Conservation (phyloP, 1,139 yeast genomes). For the Pneumocystis jirovecii region DNA sequence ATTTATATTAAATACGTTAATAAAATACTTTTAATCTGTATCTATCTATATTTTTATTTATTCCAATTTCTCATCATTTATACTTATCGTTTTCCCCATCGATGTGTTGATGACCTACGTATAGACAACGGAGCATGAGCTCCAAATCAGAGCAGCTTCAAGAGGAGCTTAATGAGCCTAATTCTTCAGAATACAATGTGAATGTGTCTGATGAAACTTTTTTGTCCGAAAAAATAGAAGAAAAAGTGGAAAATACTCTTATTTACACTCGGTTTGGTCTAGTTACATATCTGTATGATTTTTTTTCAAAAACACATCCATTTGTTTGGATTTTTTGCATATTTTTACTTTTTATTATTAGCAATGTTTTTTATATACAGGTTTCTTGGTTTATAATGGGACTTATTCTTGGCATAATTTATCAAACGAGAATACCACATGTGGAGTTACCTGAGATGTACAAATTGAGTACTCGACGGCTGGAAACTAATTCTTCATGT, state of each 20-base stretch:
- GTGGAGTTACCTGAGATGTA: neutral
- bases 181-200: neutral
- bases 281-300: neutral
- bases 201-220: neutral
- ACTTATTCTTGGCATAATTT: neutral
- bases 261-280: neutral
- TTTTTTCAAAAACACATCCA: neutral
- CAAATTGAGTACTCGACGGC: neutral
- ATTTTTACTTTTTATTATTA: neutral
- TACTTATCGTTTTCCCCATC: neutral
- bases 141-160: neutral
- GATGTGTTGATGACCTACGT: neutral
- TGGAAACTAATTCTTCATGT: neutral
- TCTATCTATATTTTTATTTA: no score
- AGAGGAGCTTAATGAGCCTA: neutral
- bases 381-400: neutral
- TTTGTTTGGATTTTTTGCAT: neutral
- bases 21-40: no score
- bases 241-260: neutral
- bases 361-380: neutral
- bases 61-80: no score
- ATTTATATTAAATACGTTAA: no score
- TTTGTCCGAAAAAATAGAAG: neutral
- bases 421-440: neutral
- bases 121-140: neutral